Evolutionary conservation across 2,329 filamentous ascomycete species (phyloP), one percentile per base, ranked within the genome.

Genomic region (Albifimbria verrucaria): DNA sequence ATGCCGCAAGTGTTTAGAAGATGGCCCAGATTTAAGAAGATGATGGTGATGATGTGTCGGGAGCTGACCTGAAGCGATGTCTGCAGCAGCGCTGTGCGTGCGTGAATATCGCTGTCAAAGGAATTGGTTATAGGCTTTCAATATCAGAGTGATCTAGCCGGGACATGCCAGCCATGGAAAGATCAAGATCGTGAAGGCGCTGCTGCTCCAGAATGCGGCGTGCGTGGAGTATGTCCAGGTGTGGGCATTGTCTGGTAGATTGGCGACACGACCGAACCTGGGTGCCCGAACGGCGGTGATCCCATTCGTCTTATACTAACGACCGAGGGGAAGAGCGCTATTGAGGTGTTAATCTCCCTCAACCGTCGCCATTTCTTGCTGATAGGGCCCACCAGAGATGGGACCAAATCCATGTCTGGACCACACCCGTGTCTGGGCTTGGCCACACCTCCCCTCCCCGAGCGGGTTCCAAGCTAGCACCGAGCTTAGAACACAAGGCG

Each of bases 31-130:
- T 59, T 90, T 85, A 48, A 90, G 90, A 36, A 92, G 78, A 42
- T 87, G 86, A 62, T 92, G 90, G 63, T 96, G 92, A 63, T 93
- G 90, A 65, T 95, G 90, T 46, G 82, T 83, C 39, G 81, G 80
- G 25, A 76, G 73, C 32, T 76, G 73, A n/a, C 58, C 51, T 28
- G 65, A 57, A 3, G 50, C 57, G 15, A 62, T 61, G 7, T 62
- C 60, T 3, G 61, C 63, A 3, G 72, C 65, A 51, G 77, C 65
- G 50, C 76, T 64, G 62, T 81, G 72, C 55, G n/a, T n/a, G n/a
- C n/a, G 73, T 72, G 56, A 83, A 82, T 11, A 76, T 71, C n/a
- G 73, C 72, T n/a, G 78, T 76, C 64, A 85, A 71, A 4, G 79
- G 73, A 11, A 73, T 72, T 51, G 79, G 77, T 56, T 81, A 77